These are phyloP conservation scores for Penicillium sp. DNA, from an alignment of 2,329 filamentous ascomycete genomes.

Conservation along the genomic window DNA sequence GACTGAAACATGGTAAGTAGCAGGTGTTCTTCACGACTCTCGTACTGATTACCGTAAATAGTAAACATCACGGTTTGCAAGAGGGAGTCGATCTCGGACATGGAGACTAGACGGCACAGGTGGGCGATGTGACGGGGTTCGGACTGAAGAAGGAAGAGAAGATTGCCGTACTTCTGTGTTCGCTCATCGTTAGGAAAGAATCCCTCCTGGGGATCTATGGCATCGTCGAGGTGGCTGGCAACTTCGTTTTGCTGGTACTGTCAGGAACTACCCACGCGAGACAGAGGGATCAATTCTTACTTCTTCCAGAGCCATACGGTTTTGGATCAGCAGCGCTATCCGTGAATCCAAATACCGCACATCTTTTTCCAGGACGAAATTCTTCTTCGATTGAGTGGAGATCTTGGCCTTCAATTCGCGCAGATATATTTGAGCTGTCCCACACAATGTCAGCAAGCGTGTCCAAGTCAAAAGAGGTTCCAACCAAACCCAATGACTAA, in stretches of 20 bases:
- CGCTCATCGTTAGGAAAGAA: constrained; percentile 98
- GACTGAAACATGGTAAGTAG: constrained; percentile 99
- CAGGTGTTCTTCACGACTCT: constrained; percentile 94
- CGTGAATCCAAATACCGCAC: constrained; percentile 94
- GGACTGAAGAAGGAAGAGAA: constrained; percentile 88
- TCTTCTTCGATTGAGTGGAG: constrained; percentile 98
- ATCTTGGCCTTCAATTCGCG: constrained; percentile 93
- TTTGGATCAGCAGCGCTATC: constrained; percentile 95
- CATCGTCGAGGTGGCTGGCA: constrained; percentile 92
- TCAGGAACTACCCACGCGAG: no score
- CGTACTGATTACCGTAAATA: constrained; percentile 98
- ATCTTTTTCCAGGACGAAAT: constrained; percentile 97
- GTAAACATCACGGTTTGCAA: constrained; percentile 99
- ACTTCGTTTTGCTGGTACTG: constrained; percentile 86
- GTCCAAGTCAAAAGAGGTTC: no score
- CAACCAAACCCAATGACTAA: no score
- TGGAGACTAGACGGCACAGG: constrained; percentile 89
- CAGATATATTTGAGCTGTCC: constrained; percentile 78
- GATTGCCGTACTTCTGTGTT: constrained; percentile 95
- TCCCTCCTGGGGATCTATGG: constrained; percentile 80
- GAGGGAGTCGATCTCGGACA: constrained; percentile 96
- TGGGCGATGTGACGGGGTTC: constrained; percentile 95
- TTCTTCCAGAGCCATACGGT: constrained; percentile 97
- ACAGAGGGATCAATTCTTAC: no score
- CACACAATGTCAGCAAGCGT: no score